Conservation (phyloP, 805 yeast species). For the Lipomyces anomalus region DNA sequence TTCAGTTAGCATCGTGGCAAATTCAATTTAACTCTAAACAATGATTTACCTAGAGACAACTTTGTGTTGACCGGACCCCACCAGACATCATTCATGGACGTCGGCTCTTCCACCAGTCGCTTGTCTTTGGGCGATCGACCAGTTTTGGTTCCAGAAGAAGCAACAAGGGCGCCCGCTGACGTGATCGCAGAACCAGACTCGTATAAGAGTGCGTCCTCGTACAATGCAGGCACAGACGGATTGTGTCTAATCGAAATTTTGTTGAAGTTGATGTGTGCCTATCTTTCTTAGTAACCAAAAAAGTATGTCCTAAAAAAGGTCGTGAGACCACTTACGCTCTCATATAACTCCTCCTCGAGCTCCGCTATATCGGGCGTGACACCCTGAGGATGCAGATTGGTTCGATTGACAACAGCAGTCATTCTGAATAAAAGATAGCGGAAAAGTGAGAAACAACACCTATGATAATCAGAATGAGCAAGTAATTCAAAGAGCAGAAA, state of each 20-base stretch:
- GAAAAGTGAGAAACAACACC: too few relatives aligned
- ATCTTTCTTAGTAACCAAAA: background rate
- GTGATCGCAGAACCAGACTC: constrained; percentile 90
- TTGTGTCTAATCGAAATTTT: constrained; percentile 56
- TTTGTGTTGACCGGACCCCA: constrained; percentile 99
- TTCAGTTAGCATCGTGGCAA: too few relatives aligned
- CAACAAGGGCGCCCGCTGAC: constrained; percentile 90
- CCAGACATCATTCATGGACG: constrained; percentile 83
- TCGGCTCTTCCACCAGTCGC: constrained; percentile 91
- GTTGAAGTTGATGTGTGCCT: constrained; percentile 40
- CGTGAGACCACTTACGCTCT: constrained; percentile 20
- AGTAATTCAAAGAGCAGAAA: too few relatives aligned
- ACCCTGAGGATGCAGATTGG: constrained; percentile 40
- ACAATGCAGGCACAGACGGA: constrained; percentile 85
- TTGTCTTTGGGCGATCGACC: constrained; percentile 99
- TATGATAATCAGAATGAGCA: too few relatives aligned
- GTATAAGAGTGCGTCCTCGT: constrained; percentile 81
- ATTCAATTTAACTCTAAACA: too few relatives aligned
- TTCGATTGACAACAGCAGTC: constrained; percentile 39
- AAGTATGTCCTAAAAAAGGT: background rate
- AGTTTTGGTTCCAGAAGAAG: constrained; percentile 91
- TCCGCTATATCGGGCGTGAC: constrained; percentile 39
- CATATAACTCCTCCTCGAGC: constrained; percentile 38
- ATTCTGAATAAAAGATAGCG: too few relatives aligned
- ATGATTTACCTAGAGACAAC: too few relatives aligned